These are phyloP conservation scores for Eutrema salsugineum DNA, from an alignment of 441 rosid genomes.

Conservation along the genomic window DNA sequence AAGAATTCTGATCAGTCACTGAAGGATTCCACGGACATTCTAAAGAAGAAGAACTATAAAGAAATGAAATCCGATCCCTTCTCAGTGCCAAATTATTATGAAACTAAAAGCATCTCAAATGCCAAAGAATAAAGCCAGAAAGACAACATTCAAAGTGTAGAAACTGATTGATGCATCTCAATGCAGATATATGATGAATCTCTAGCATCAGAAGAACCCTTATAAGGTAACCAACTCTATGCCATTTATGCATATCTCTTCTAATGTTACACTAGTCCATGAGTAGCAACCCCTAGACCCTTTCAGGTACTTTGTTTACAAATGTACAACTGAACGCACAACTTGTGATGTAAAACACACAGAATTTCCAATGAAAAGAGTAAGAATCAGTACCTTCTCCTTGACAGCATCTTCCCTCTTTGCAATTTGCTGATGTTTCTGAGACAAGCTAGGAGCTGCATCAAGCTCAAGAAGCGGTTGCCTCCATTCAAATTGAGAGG, in stretches of 20 bases:
- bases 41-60: neutral
- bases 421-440: constrained; percentile 50
- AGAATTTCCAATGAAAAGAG: neutral
- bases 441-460: constrained; percentile 35
- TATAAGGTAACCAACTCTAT: neutral
- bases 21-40: neutral
- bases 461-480: constrained; percentile 73
- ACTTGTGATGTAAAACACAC: neutral
- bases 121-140: neutral
- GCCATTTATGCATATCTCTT: neutral
- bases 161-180: neutral
- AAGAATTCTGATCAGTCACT: neutral
- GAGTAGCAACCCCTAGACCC: neutral
- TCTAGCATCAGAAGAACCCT: neutral
- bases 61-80: neutral
- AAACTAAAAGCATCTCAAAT: neutral
- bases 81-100: too few relatives aligned
- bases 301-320: neutral
- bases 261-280: neutral
- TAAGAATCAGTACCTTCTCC: constrained; percentile 51
- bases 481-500: constrained; percentile 91
- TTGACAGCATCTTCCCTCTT: constrained; percentile 66
- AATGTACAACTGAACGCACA: neutral
- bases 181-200: neutral
- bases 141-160: neutral